phyloP scores from a whole-genome alignment of 306 rosid genomes.

The Pueraria montana region DNA sequence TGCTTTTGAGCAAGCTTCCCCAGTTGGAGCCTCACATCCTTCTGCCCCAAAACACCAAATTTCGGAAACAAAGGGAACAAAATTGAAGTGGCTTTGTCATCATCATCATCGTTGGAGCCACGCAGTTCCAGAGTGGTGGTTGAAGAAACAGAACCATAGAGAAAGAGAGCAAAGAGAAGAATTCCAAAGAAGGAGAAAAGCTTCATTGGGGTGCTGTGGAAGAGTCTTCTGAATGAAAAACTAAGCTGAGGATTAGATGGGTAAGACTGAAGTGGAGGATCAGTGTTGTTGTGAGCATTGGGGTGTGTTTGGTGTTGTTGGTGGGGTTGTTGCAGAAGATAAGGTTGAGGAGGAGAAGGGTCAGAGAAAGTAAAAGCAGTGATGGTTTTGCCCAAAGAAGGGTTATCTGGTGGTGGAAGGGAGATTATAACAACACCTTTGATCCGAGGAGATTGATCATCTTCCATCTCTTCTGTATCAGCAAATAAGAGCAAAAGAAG shows the following conservation, averaged over 20 bases:
- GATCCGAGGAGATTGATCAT: slow-evolving; percentile 57
- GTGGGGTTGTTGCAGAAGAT: slow-evolving; percentile 40
- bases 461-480: slow-evolving; percentile 56
- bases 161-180: slow-evolving; percentile 63
- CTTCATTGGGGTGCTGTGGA: slow-evolving; percentile 50
- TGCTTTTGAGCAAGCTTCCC: slow-evolving; percentile 61
- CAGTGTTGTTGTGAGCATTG: background rate
- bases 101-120: slow-evolving; percentile 57
- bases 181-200: slow-evolving; percentile 59
- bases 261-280: slow-evolving; percentile 45
- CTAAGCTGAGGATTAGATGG: slow-evolving; percentile 50
- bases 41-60: slow-evolving; percentile 52
- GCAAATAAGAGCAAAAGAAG: background rate
- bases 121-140: slow-evolving; percentile 52
- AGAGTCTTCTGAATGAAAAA: slow-evolving; percentile 49
- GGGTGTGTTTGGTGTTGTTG: slow-evolving; percentile 38
- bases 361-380: slow-evolving; percentile 72
- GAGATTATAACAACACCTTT: slow-evolving; percentile 75
- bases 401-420: slow-evolving; percentile 86
- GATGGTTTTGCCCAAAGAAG: slow-evolving; percentile 83
- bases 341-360: slow-evolving; percentile 48
- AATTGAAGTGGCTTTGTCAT: slow-evolving; percentile 53
- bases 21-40: slow-evolving; percentile 59
- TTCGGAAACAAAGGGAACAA: slow-evolving; percentile 68
- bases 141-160: slow-evolving; percentile 61